These are phyloP conservation scores for Parachaetomium inaequale DNA, from an alignment of 495 filamentous ascomycete species.

Conservation along the genomic window DNA sequence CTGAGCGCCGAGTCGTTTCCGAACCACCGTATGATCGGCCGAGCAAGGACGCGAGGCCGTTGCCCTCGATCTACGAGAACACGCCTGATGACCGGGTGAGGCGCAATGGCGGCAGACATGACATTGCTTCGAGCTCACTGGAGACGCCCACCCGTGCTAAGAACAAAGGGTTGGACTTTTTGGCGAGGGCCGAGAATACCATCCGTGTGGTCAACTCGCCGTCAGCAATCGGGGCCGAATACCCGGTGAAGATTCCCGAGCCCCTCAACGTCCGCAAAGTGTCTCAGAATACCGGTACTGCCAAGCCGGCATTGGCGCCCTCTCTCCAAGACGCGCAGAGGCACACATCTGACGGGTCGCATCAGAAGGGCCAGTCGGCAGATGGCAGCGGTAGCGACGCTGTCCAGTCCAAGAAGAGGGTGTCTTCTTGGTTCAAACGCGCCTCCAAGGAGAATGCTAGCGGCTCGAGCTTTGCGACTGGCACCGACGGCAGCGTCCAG, in stretches of 20 bases:
- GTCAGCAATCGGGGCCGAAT: slow-evolving; percentile 18
- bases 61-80: slow-evolving; percentile 54
- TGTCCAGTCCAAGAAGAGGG: slow-evolving; percentile 48
- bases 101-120: slow-evolving; percentile 30
- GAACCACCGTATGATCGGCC: slow-evolving; percentile 50
- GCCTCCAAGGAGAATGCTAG: slow-evolving; percentile 41
- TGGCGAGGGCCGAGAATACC: slow-evolving; percentile 41
- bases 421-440: slow-evolving; percentile 64
- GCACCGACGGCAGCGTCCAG: slow-evolving; percentile 11
- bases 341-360: slow-evolving; percentile 9
- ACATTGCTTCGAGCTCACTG: slow-evolving; percentile 29
- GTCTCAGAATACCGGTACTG: slow-evolving; percentile 1
- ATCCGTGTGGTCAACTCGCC: slow-evolving; percentile 51
- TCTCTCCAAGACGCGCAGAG: slow-evolving; percentile 1
- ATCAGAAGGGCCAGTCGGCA: neutral
- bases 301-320: neutral
- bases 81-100: slow-evolving; percentile 31
- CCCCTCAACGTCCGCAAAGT: slow-evolving; percentile 56
- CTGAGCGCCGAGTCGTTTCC: slow-evolving; percentile 43
- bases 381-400: slow-evolving; percentile 4
- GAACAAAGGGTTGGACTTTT: slow-evolving; percentile 34
- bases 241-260: slow-evolving; percentile 24
- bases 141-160: slow-evolving; percentile 34
- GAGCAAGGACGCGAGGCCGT: slow-evolving; percentile 34
- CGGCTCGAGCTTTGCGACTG: slow-evolving; percentile 24